These are phyloP conservation scores for Thielaviopsis populi DNA, from an alignment of 2,329 filamentous ascomycete species.

Conservation along the genomic window DNA sequence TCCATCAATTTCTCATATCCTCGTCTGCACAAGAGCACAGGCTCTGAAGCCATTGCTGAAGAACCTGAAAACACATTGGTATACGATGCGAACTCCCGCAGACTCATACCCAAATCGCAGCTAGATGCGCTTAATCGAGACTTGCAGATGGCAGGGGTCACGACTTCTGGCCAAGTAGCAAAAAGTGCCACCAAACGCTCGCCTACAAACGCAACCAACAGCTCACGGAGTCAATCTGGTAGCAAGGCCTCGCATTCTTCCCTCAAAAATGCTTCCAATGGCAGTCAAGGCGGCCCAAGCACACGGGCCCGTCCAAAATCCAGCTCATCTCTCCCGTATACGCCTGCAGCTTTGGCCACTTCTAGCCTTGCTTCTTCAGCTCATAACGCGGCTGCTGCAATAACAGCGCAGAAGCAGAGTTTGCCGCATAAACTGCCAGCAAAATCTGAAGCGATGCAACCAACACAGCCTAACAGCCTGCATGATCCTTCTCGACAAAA, in stretches of 20 bases:
- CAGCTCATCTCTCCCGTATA: neutral
- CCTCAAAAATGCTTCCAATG: neutral
- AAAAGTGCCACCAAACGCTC: constrained; percentile 20
- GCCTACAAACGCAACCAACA: neutral
- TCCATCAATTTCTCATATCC: constrained; percentile 48
- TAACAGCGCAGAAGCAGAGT: neutral
- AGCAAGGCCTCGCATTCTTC: neutral
- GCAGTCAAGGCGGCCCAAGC: neutral
- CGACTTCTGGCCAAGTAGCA: constrained; percentile 32
- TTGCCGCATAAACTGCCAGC: neutral
- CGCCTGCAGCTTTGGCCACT: neutral
- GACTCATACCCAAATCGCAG: constrained; percentile 36
- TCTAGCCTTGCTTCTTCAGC: neutral
- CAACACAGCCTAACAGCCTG: constrained; percentile 6
- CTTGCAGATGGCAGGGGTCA: constrained; percentile 17
- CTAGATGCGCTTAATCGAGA: constrained; percentile 11
- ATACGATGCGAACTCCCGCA: constrained; percentile 50
- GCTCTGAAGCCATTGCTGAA: constrained; percentile 27
- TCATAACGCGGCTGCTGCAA: neutral
- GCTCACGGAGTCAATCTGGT: neutral
- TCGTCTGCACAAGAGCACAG: constrained; percentile 27
- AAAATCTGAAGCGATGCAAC: neutral
- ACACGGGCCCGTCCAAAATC: constrained; percentile 10
- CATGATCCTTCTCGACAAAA: constrained; percentile 10
- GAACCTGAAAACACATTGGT: constrained; percentile 34